Percentiles rank a stretch among this genome's conserved stretches.
Evolutionary conservation across 768 basidiomycete genomes (phyloP).

Genomic region (Auriculariales sp.): DNA sequence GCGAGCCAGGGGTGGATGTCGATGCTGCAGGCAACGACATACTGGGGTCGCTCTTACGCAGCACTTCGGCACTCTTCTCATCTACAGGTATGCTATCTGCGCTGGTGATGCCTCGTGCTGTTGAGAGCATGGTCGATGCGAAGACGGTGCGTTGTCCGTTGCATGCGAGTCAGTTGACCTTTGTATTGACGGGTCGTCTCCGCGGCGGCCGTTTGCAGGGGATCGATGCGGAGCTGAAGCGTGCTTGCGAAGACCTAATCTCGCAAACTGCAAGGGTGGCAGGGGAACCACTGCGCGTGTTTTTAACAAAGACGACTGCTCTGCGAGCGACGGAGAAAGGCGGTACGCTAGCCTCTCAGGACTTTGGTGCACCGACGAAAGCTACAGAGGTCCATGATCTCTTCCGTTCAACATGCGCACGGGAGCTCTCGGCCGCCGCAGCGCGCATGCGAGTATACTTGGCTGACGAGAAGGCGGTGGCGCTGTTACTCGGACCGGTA

Average conservation of each 20-base stretch:
- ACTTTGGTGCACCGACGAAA: conserved; percentile 36
- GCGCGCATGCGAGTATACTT: conserved; percentile 61
- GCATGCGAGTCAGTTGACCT: neutral
- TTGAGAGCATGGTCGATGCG: conserved; percentile 53
- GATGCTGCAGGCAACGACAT: conserved; percentile 22
- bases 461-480: conserved; percentile 63
- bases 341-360: conserved; percentile 15
- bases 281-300: conserved; percentile 44
- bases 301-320: conserved; percentile 39
- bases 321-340: conserved; percentile 19
- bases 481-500: conserved; percentile 63
- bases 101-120: conserved; percentile 39
- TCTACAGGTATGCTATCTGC: conserved; percentile 27
- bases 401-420: conserved; percentile 41
- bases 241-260: conserved; percentile 77
- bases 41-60: conserved; percentile 40
- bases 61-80: conserved; percentile 44
- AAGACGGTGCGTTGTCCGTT: conserved; percentile 38
- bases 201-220: conserved; percentile 30
- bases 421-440: conserved; percentile 40
- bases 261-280: conserved; percentile 40
- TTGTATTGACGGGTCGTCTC: conserved; percentile 1
- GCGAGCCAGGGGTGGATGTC: conserved; percentile 33
- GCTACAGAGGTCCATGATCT: conserved; percentile 34
- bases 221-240: conserved; percentile 75